Evolutionary conservation across 306 rosid genomes (phyloP).

Genomic region (Dryas alaskensis): DNA sequence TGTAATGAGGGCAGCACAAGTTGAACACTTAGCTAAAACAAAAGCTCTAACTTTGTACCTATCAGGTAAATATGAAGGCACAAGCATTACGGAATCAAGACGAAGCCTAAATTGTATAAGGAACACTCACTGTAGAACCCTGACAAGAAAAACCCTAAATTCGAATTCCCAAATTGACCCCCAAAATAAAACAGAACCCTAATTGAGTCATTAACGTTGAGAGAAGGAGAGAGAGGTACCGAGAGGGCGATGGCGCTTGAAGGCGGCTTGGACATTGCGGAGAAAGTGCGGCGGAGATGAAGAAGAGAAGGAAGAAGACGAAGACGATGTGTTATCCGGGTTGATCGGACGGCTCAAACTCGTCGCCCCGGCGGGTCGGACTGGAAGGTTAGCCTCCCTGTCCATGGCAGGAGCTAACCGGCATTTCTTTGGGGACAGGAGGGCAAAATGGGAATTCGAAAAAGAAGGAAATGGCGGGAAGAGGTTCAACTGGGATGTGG

Average conservation of each 20-base stretch:
- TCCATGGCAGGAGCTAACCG: constrained; percentile 70
- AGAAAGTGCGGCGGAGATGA: constrained; percentile 60
- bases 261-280: constrained; percentile 51
- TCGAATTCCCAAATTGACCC: background rate
- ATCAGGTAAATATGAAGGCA: background rate
- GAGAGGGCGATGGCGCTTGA: constrained; percentile 59
- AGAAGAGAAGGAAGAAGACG: constrained; percentile 47
- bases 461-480: constrained; percentile 13
- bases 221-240: constrained; percentile 32
- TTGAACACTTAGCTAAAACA: background rate
- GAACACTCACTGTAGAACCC: background rate
- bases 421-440: constrained; percentile 42
- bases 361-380: constrained; percentile 20
- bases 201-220: background rate
- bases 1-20: background rate
- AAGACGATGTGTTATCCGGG: constrained; percentile 36
- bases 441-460: background rate
- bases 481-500: background rate
- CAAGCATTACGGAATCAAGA: background rate
- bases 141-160: background rate
- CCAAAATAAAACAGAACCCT: background rate
- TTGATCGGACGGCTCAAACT: constrained; percentile 34
- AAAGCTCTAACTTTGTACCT: background rate
- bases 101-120: background rate
- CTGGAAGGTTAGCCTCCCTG: constrained; percentile 81